A percentile compares a stretch with the other conserved stretches of the same genome.
Evolutionary conservation across 306 rosid species (phyloP).

Genomic region (Prunus salicina): DNA sequence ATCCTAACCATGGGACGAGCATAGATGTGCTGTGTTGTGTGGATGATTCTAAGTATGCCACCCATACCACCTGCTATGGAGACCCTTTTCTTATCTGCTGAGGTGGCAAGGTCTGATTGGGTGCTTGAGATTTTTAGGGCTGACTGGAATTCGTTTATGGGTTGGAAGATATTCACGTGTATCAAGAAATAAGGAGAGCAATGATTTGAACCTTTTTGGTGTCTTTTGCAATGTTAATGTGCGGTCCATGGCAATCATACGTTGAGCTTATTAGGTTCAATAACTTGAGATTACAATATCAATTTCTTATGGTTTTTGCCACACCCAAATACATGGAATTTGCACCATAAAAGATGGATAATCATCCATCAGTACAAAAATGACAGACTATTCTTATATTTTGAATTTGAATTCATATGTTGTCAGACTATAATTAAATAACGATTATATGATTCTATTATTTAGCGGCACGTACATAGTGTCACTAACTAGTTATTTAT

Average conservation of each 20-base stretch:
- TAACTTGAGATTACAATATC: constrained; percentile 38
- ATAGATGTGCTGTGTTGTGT: constrained; percentile 22
- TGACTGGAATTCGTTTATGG: constrained; percentile 34
- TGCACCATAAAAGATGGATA: background rate
- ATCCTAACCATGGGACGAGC: constrained; percentile 28
- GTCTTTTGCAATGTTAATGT: constrained; percentile 39
- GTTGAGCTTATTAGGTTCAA: constrained; percentile 63
- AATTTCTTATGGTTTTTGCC: background rate
- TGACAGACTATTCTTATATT: no score
- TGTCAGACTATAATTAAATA: no score
- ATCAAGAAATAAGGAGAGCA: constrained; percentile 44
- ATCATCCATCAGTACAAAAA: background rate
- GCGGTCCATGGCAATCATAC: constrained; percentile 68
- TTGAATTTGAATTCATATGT: no score
- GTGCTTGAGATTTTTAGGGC: constrained; percentile 44
- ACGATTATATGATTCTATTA: no score
- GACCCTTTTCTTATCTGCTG: constrained; percentile 65
- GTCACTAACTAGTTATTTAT: no score
- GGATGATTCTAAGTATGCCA: constrained; percentile 42
- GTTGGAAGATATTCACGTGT: constrained; percentile 63
- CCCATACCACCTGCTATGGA: constrained; percentile 35
- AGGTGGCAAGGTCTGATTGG: constrained; percentile 46
- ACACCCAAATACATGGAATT: background rate
- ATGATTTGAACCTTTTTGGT: constrained; percentile 77
- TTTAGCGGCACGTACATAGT: no score